Conservation (phyloP, 2,329 filamentous ascomycete species). For the Beauveria sp. region DNA sequence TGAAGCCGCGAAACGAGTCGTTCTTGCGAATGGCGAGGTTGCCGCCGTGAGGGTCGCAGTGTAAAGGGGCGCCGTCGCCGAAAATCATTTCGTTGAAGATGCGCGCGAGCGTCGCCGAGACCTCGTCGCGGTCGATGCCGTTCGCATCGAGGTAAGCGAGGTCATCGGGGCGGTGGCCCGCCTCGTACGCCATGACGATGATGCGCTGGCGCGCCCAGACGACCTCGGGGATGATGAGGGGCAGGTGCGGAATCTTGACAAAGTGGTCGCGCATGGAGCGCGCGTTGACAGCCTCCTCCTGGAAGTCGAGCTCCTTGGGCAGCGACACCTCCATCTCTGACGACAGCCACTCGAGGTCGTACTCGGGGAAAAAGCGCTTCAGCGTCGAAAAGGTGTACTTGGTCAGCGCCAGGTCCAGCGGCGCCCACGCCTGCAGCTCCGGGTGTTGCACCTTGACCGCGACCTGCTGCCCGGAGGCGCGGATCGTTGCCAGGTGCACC, state of each 20-base stretch:
- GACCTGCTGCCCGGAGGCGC: conserved; percentile 74
- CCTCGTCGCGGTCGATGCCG: conserved; percentile 88
- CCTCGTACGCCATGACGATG: conserved; percentile 89
- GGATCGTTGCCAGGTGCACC: conserved; percentile 81
- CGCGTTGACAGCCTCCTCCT: conserved; percentile 78
- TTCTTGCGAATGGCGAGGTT: conserved; percentile 91
- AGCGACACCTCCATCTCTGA: conserved; percentile 87
- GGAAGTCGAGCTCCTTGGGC: conserved; percentile 86
- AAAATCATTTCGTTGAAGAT: conserved; percentile 99
- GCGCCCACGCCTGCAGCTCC: conserved; percentile 79
- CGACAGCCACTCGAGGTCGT: conserved; percentile 93
- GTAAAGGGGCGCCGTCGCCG: conserved; percentile 75
- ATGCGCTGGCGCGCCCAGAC: conserved; percentile 85
- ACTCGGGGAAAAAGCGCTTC: conserved; percentile 92
- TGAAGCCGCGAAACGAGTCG: conserved; percentile 41
- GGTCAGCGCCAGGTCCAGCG: conserved; percentile 79
- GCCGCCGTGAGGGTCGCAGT: conserved; percentile 95
- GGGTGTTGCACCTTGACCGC: conserved; percentile 98
- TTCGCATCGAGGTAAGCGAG: conserved; percentile 77
- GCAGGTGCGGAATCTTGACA: conserved; percentile 61
- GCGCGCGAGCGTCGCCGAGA: conserved; percentile 79
- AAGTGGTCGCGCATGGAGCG: conserved; percentile 75
- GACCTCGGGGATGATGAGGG: conserved; percentile 81
- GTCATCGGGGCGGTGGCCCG: conserved; percentile 82
- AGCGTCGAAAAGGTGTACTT: conserved; percentile 82